A percentile compares a stretch with the other conserved stretches of the same genome.
These are phyloP conservation scores for Lotus japonicus DNA, from an alignment of 306 rosid genomes.

Conservation along the genomic window DNA sequence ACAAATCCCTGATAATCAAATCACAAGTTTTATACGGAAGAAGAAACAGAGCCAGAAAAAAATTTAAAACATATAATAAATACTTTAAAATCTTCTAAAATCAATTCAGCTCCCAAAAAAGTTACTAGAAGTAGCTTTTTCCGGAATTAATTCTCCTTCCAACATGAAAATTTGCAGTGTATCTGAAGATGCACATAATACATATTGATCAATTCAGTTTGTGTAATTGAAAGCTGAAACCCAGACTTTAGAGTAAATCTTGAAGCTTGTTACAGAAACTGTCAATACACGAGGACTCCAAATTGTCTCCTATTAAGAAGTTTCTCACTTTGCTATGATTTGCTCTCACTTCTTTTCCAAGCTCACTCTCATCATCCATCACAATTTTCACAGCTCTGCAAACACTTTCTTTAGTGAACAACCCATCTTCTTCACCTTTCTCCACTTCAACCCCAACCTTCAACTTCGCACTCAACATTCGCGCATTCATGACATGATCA, in stretches of 20 bases:
- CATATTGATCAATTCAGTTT: too few relatives aligned
- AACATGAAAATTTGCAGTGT: too few relatives aligned
- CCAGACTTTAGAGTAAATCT: background rate
- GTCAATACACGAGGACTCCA: slow-evolving; percentile 15
- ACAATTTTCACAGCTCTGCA: slow-evolving; percentile 33
- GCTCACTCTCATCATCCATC: slow-evolving; percentile 38
- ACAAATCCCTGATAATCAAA: too few relatives aligned
- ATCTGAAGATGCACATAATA: too few relatives aligned
- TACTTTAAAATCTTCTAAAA: too few relatives aligned
- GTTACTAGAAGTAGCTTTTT: too few relatives aligned
- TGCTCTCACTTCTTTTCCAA: slow-evolving; percentile 28
- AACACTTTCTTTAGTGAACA: slow-evolving; percentile 38
- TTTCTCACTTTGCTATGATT: slow-evolving; percentile 35
- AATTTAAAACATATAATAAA: too few relatives aligned
- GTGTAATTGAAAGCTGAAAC: too few relatives aligned
- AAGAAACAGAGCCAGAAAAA: too few relatives aligned
- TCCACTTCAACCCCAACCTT: slow-evolving; percentile 50
- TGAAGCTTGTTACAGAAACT: slow-evolving; percentile 11
- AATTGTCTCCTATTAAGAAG: background rate
- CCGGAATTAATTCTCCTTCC: too few relatives aligned
- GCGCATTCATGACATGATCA: slow-evolving; percentile 38
- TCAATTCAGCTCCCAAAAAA: too few relatives aligned
- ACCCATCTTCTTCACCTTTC: slow-evolving; percentile 52
- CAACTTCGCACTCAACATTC: slow-evolving; percentile 17
- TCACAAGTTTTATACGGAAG: too few relatives aligned